Evolutionary conservation across 2,329 filamentous ascomycete species (phyloP).

Genomic region (Fusarium chlamydosporum): DNA sequence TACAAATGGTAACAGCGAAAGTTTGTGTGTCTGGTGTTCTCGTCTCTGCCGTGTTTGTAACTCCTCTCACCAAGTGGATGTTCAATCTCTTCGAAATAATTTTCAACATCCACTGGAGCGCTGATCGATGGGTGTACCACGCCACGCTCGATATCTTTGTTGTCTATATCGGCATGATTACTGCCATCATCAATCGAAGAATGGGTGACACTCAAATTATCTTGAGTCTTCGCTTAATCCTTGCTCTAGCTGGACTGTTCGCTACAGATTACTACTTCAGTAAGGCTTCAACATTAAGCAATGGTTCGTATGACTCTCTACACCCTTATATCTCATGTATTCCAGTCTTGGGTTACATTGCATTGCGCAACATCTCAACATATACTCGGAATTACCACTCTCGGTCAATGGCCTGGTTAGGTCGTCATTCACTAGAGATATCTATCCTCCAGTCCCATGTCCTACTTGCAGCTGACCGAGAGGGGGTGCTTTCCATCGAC

Average conservation of each 20-base stretch:
- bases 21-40: constrained; percentile 60
- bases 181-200: constrained; percentile 49
- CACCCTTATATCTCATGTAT: constrained; percentile 68
- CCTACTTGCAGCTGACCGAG: constrained; percentile 71
- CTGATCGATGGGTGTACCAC: constrained; percentile 63
- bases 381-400: constrained; percentile 48
- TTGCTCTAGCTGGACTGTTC: constrained; percentile 52
- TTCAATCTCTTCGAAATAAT: constrained; percentile 53
- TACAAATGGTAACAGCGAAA: constrained; percentile 62
- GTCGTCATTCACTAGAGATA: constrained; percentile 69
- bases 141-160: constrained; percentile 67
- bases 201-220: constrained; percentile 18
- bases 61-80: constrained; percentile 30
- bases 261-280: background rate
- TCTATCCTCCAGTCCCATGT: constrained; percentile 73
- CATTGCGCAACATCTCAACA: constrained; percentile 62
- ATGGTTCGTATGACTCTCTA: constrained; percentile 60
- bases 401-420: constrained; percentile 64
- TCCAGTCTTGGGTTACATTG: constrained; percentile 65
- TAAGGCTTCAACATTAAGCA: background rate
- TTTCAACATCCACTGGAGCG: constrained; percentile 64
- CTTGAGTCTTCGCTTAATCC: constrained; percentile 31
- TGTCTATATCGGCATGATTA: constrained; percentile 68
- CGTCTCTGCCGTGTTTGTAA: constrained; percentile 47
- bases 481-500: constrained; percentile 60